Evolutionary conservation across 805 yeast genomes (phyloP).

Genomic region (Candida namnaoensis): DNA sequence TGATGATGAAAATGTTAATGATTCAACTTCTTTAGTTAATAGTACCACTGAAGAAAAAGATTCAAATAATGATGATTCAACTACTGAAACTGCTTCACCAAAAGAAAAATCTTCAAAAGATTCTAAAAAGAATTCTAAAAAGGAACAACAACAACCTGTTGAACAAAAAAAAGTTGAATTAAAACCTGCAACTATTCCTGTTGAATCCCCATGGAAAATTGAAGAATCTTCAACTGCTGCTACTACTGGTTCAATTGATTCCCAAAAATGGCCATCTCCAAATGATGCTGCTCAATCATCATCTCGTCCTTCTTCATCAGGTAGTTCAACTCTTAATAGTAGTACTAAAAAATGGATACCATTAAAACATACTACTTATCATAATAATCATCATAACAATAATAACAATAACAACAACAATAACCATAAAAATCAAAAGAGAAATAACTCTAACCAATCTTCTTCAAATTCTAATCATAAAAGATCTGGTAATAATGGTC

Average conservation of each 20-base stretch:
- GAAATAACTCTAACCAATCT: not conserved
- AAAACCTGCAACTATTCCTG: constrained; percentile 63
- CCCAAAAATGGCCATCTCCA: constrained; percentile 27
- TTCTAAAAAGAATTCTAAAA: constrained; percentile 4
- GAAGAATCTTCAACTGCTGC: constrained; percentile 17
- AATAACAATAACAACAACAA: not conserved
- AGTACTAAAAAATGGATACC: not conserved
- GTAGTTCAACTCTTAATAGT: not conserved
- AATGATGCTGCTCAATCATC: constrained; percentile 21
- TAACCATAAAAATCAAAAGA: not conserved
- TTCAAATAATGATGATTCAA: too few relatives aligned
- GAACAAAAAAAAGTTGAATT: constrained; percentile 22
- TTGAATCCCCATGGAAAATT: constrained; percentile 52
- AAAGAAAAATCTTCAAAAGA: too few relatives aligned
- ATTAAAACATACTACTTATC: not conserved
- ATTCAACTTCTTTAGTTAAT: too few relatives aligned
- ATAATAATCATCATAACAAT: too few relatives aligned
- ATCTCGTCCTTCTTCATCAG: not conserved
- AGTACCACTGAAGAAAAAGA: too few relatives aligned
- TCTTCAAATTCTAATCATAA: not conserved
- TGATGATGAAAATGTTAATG: too few relatives aligned
- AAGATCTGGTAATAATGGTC: not conserved
- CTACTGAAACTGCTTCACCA: too few relatives aligned
- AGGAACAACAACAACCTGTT: constrained; percentile 1
- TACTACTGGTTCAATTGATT: constrained; percentile 12